phyloP scores from a whole-genome alignment of 2,329 filamentous ascomycete species.

The Colletotrichum brevisporum region DNA sequence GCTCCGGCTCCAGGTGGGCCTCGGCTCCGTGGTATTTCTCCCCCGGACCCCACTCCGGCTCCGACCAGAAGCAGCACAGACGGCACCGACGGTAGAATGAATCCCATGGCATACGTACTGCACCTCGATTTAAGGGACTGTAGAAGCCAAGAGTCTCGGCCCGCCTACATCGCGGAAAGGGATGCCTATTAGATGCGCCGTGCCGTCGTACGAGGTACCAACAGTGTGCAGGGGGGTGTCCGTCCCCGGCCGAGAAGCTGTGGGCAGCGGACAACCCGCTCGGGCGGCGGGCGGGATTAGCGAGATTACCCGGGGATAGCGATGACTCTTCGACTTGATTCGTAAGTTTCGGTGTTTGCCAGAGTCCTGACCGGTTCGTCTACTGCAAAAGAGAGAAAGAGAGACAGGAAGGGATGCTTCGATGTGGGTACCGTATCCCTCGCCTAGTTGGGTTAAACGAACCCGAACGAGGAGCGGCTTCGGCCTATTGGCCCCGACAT shows the following conservation, averaged over 20 bases:
- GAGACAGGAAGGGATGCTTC: too few relatives aligned
- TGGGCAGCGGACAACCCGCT: background rate
- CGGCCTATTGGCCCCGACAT: slow-evolving; percentile 4
- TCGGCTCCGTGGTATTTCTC: background rate
- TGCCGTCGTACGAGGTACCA: background rate
- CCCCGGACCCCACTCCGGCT: background rate
- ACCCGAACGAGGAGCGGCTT: background rate
- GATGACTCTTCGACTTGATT: background rate
- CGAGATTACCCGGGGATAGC: slow-evolving; percentile 20
- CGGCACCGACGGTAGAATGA: background rate
- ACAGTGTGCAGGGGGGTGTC: too few relatives aligned
- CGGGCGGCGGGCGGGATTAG: slow-evolving; percentile 15
- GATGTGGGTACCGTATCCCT: too few relatives aligned
- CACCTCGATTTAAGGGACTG: background rate
- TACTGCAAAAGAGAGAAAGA: too few relatives aligned
- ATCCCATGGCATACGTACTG: background rate
- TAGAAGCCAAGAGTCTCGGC: background rate
- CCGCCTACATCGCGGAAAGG: background rate
- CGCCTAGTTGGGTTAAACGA: too few relatives aligned
- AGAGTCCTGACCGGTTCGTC: too few relatives aligned
- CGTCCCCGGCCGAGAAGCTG: background rate
- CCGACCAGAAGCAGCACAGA: background rate
- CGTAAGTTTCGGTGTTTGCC: background rate
- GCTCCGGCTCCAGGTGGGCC: slow-evolving; percentile 5
- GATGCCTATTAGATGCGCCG: background rate